phyloP scores from a whole-genome alignment of 2,329 filamentous ascomycete species.

The Neopestalotiopsis clavispora region DNA sequence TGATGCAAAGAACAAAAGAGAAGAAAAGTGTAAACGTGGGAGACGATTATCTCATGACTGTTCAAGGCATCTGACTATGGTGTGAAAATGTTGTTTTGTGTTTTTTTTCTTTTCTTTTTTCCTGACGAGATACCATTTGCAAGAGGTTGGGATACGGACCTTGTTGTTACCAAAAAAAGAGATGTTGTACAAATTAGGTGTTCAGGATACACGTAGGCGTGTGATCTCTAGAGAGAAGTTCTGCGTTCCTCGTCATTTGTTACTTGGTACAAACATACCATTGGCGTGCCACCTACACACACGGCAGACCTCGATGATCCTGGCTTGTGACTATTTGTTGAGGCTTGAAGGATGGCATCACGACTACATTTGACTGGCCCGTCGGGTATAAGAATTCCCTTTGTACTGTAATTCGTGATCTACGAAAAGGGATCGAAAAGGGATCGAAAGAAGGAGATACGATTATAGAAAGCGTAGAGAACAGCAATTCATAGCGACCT shows the following conservation, averaged over 20 bases:
- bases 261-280: neutral
- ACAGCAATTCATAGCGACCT: too few species aligned
- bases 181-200: constrained; percentile 12
- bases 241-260: neutral
- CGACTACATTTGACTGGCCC: neutral
- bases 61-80: neutral
- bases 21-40: neutral
- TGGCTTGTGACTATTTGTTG: neutral
- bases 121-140: constrained; percentile 2
- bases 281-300: neutral
- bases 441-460: neutral
- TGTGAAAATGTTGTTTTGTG: neutral
- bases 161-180: neutral
- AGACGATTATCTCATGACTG: constrained; percentile 4
- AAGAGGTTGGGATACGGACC: neutral
- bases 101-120: constrained; percentile 5
- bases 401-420: neutral
- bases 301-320: neutral
- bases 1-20: neutral
- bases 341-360: neutral
- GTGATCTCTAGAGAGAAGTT: constrained; percentile 9
- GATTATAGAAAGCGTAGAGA: neutral
- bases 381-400: too few species aligned
- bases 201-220: constrained; percentile 12
- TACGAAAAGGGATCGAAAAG: neutral